Base-by-base conservation (phyloP, 208 protist species). In the Herpetomonas tarakana region DNA sequence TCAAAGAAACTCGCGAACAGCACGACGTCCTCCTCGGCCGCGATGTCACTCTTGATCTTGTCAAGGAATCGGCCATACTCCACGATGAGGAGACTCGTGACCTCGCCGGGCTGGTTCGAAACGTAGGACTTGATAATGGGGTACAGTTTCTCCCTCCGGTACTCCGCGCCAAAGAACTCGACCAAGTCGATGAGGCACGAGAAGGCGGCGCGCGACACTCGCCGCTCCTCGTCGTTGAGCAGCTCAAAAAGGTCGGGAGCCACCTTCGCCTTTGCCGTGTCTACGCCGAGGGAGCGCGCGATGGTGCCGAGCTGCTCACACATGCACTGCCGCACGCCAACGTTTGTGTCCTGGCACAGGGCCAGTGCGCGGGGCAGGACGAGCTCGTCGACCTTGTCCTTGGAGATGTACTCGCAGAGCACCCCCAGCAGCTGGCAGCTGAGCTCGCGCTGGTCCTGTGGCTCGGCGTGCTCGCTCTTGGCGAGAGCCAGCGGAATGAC, bases 321-420 rank as follows among this genome's bases (percentile, higher is more conserved):
- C 77, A 97, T 94, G 58, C 79, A 60, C 58, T 80, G 72, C 18
- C 91, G 71, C 22, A 97, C 91, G 18, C 80, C 81, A 24, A 87
- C 83, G 57, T 97, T 93, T 3, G 88, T 97, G 68, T 97, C 91
- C 57, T 95, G 89, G 62, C 91, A 97, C 0, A 97, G 73, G 7
- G 91, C 85, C n/a, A 89, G 44, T 0, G 86, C 86, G 21, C 86
- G 83, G 19, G 79, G 73, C 35, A 97, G 58, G 12, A 97, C 55
- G n/a, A 83, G 62, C 27, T 68, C 45, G 49, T 93, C 76, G 9
- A 91, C 74, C 55, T 83, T 83, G 2, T 79, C 68, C 18, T 54
- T 61, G 1, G 71, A 57, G 1, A 92, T 61, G 49, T 81, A 78
- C 49, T 73, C 52, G 61, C 86, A 95, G 19, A 94, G 57, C 3